A percentile compares a stretch with the other conserved stretches of the same genome.
Conservation (phyloP, 306 rosid genomes). For the Inga laurina region DNA sequence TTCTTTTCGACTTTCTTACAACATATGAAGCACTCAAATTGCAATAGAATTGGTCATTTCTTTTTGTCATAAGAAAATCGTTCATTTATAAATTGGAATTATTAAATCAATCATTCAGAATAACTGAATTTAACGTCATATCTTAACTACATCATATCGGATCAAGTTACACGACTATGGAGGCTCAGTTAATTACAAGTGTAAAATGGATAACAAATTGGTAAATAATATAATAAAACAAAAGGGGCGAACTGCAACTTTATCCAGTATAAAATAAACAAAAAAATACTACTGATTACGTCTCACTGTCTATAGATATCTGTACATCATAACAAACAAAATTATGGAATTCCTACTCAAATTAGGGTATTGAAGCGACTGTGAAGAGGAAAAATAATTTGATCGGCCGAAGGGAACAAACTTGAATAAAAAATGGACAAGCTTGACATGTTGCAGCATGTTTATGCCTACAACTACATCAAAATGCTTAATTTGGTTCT, state of each 20-base stretch:
- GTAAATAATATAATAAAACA: no score
- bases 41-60: no score
- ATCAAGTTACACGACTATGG: neutral
- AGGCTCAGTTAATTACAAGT: neutral
- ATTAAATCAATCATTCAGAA: no score
- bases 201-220: neutral
- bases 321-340: conserved; percentile 10
- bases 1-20: neutral
- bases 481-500: conserved; percentile 65
- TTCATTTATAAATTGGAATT: no score
- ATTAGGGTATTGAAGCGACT: conserved; percentile 8
- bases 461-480: conserved; percentile 17
- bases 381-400: neutral
- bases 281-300: neutral
- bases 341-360: neutral
- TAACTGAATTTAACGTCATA: no score
- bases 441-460: neutral
- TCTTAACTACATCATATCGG: neutral
- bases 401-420: neutral
- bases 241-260: neutral
- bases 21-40: no score
- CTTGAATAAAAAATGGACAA: conserved; percentile 5
- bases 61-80: no score
- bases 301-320: neutral
- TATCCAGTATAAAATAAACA: no score